Evolutionary conservation across 2,329 filamentous ascomycete genomes (phyloP).

Genomic region (Hirsutella minnesotensis): DNA sequence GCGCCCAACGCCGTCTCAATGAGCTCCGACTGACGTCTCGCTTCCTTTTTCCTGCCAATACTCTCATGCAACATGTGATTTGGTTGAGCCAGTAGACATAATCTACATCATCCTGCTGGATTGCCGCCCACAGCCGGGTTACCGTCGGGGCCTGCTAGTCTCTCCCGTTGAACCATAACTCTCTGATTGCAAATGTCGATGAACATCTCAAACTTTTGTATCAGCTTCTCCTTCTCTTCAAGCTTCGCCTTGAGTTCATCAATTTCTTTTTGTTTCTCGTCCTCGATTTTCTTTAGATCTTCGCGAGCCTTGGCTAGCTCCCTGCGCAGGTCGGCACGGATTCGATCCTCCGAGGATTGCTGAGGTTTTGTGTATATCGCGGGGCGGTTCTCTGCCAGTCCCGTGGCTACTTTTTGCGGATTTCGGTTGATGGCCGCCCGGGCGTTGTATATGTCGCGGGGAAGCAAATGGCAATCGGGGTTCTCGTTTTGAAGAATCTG

Average conservation of each 20-base stretch:
- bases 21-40: neutral
- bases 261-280: conserved; percentile 45
- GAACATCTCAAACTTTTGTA: conserved; percentile 55
- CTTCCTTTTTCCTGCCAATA: neutral
- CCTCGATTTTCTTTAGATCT: conserved; percentile 41
- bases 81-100: neutral
- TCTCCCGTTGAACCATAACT: conserved; percentile 50
- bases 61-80: neutral
- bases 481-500: conserved; percentile 54
- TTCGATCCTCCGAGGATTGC: conserved; percentile 50
- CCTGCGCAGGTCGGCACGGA: conserved; percentile 47
- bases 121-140: conserved; percentile 14
- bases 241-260: conserved; percentile 47
- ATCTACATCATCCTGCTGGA: conserved; percentile 8
- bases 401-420: conserved; percentile 47
- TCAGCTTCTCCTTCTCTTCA: conserved; percentile 50
- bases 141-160: conserved; percentile 25
- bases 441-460: conserved; percentile 56
- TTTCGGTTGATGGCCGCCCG: conserved; percentile 56
- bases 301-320: conserved; percentile 48
- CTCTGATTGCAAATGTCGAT: conserved; percentile 58
- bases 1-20: neutral
- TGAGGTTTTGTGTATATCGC: conserved; percentile 57
- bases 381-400: conserved; percentile 47
- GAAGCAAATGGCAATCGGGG: conserved; percentile 49